phyloP scores from a whole-genome alignment of 257 asterid species.

The Mentha longifolia region DNA sequence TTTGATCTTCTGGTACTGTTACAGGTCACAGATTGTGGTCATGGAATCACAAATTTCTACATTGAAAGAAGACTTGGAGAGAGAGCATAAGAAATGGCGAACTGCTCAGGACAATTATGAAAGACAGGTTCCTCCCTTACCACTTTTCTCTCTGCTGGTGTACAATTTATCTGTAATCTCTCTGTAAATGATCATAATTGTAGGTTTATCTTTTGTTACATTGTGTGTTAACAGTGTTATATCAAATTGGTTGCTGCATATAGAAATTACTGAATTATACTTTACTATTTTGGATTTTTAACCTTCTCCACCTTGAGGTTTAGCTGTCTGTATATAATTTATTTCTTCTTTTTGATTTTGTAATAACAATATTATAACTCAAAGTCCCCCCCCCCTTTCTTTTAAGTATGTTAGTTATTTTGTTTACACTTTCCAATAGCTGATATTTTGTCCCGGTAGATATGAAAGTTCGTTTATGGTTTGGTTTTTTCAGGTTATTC shows the following conservation, averaged over 20 bases:
- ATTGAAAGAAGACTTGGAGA: constrained; percentile 78
- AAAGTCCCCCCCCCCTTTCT: too few relatives aligned
- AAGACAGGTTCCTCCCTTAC: constrained; percentile 67
- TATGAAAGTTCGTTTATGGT: not conserved
- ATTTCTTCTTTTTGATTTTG: too few relatives aligned
- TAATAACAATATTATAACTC: too few relatives aligned
- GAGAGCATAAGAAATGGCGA: constrained; percentile 76
- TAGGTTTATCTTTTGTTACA: not conserved
- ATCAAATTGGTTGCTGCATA: not conserved
- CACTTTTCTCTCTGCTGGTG: constrained; percentile 20
- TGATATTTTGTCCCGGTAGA: not conserved
- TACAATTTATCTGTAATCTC: not conserved
- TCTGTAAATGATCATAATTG: not conserved
- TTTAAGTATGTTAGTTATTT: not conserved
- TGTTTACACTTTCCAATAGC: constrained; percentile 9
- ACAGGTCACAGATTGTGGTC: constrained; percentile 65
- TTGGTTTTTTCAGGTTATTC: constrained; percentile 60
- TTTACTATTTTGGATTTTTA: not conserved
- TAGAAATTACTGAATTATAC: not conserved
- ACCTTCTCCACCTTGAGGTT: not conserved
- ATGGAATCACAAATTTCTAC: constrained; percentile 69
- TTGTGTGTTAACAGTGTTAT: not conserved
- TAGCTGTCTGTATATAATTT: not conserved
- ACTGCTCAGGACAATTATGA: constrained; percentile 86
- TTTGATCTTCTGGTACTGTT: constrained; percentile 28